Evolutionary conservation across 1,284 basidiomycete genomes (phyloP).

Genomic region (Pseudozyma sp.): DNA sequence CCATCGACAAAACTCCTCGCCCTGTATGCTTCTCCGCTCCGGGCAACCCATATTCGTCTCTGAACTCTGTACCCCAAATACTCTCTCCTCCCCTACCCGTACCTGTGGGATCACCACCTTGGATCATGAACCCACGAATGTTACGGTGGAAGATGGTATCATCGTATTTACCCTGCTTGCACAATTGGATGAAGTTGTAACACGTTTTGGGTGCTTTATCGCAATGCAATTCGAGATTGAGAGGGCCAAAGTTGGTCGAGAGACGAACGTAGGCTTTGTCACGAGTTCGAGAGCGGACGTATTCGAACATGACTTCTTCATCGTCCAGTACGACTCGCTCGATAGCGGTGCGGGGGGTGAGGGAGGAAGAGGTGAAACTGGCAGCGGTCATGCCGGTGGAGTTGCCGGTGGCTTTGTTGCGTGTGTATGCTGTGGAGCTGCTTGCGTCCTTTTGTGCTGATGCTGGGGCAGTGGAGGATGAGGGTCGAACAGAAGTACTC

Average conservation of each 20-base stretch:
- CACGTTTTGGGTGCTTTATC: constrained; percentile 92
- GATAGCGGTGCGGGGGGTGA: constrained; percentile 81
- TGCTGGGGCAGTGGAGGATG: background rate
- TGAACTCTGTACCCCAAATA: constrained; percentile 94
- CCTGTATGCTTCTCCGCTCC: constrained; percentile 59
- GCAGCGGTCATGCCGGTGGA: constrained; percentile 91
- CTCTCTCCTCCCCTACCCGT: constrained; percentile 92
- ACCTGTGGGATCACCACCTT: constrained; percentile 96
- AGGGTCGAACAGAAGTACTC: background rate
- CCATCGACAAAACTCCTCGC: constrained; percentile 65
- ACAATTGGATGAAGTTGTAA: constrained; percentile 88
- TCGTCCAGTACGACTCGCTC: constrained; percentile 89
- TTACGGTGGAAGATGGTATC: constrained; percentile 87
- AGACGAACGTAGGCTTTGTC: constrained; percentile 74
- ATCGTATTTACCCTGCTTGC: constrained; percentile 83
- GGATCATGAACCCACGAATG: constrained; percentile 97
- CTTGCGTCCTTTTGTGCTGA: background rate
- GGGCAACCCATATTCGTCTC: constrained; percentile 81
- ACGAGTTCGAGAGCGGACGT: constrained; percentile 68
- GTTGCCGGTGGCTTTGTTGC: constrained; percentile 78
- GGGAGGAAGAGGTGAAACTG: constrained; percentile 89
- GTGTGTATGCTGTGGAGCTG: constrained; percentile 19
- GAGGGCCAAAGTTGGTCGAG: constrained; percentile 85
- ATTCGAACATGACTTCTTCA: constrained; percentile 86
- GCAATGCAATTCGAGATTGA: constrained; percentile 92